A percentile compares a stretch with the other conserved stretches of the same genome.
Conservation (phyloP, 768 basidiomycete species). For the Termitomyces sp. region DNA sequence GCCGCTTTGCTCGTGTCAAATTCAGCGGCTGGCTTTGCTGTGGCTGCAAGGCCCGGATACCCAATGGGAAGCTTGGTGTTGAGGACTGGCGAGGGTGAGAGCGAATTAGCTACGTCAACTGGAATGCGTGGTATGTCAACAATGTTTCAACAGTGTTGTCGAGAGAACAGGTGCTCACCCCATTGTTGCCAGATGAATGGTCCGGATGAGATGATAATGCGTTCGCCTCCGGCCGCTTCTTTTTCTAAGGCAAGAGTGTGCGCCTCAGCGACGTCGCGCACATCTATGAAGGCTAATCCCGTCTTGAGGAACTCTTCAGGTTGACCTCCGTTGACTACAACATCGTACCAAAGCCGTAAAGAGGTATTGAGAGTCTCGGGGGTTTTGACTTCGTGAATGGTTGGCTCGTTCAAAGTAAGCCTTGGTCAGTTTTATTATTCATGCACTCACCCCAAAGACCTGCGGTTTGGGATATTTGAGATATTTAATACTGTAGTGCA, state of each 20-base stretch:
- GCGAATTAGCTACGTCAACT: conserved; percentile 33
- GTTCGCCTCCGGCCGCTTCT: conserved; percentile 42
- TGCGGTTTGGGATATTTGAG: not conserved
- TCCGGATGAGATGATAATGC: conserved; percentile 39
- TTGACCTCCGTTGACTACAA: conserved; percentile 17
- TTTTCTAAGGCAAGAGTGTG: conserved; percentile 43
- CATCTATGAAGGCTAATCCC: conserved; percentile 31
- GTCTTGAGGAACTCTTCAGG: conserved; percentile 16
- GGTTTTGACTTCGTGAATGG: conserved; percentile 27
- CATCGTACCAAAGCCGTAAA: conserved; percentile 23
- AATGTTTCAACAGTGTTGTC: not conserved
- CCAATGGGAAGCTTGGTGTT: conserved; percentile 24
- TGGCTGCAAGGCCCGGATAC: conserved; percentile 23
- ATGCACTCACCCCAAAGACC: conserved; percentile 24
- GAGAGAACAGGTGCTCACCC: conserved; percentile 11
- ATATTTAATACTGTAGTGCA: not conserved
- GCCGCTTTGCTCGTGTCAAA: conserved; percentile 33
- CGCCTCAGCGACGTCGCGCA: conserved; percentile 46
- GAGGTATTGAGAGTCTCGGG: conserved; percentile 31
- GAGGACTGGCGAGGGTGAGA: conserved; percentile 23
- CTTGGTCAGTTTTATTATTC: not conserved
- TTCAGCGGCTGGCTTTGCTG: conserved; percentile 17
- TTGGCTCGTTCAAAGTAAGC: conserved; percentile 21
- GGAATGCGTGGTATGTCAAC: not conserved
- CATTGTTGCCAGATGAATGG: conserved; percentile 24